Conservation (phyloP, 1,284 basidiomycete genomes). For the Trichosporon coremiiforme region DNA sequence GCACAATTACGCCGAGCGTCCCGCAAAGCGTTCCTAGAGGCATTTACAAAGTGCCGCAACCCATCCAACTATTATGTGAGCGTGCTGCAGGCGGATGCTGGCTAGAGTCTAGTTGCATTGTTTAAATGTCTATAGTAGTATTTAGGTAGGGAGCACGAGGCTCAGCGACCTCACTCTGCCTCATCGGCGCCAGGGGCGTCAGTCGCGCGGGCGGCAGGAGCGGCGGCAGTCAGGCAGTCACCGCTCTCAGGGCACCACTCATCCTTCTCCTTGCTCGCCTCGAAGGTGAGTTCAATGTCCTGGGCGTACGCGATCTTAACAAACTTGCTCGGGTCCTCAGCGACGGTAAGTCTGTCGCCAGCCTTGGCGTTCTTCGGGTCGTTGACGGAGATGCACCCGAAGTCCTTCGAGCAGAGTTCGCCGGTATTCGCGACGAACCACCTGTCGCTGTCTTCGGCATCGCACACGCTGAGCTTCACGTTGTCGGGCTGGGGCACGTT, state of each 20-base stretch:
- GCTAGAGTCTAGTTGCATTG: too few relatives aligned
- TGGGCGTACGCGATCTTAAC: background rate
- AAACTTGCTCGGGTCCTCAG: background rate
- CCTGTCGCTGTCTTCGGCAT: background rate
- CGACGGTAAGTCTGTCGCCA: background rate
- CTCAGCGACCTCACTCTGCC: too few relatives aligned
- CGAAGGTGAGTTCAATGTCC: background rate
- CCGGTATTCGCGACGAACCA: background rate
- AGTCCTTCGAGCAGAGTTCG: background rate
- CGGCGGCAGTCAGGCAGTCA: background rate
- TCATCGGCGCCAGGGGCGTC: too few relatives aligned
- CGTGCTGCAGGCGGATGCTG: too few relatives aligned
- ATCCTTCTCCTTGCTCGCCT: background rate
- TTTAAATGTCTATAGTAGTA: too few relatives aligned
- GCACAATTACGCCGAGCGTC: too few relatives aligned
- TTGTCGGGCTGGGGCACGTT: background rate
- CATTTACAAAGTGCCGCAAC: too few relatives aligned
- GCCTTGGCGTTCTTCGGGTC: background rate
- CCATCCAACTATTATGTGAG: too few relatives aligned
- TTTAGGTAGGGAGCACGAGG: too few relatives aligned
- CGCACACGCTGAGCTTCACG: background rate
- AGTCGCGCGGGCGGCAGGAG: too few relatives aligned
- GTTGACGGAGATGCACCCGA: background rate
- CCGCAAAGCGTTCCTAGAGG: too few relatives aligned
- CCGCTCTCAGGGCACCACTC: background rate